These are phyloP conservation scores for Phialophora verrucosa DNA, from an alignment of 2,329 filamentous ascomycete genomes.

Conservation along the genomic window DNA sequence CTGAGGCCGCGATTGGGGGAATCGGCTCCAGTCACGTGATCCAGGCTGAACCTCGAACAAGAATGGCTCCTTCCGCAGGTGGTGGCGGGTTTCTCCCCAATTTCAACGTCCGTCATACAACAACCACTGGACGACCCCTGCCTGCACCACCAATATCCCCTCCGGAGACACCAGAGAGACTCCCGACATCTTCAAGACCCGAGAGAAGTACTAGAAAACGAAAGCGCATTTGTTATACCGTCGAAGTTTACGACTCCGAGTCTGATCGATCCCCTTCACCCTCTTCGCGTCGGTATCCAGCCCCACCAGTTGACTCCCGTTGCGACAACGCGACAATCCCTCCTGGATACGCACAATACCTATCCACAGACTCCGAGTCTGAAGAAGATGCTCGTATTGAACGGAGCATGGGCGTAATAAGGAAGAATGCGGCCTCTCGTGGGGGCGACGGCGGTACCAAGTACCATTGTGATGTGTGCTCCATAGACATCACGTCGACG, in stretches of 20 bases:
- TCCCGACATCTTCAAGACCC: slow-evolving; percentile 17
- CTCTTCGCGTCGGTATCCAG: slow-evolving; percentile 12
- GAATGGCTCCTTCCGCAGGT: slow-evolving; percentile 12
- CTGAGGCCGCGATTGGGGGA: neutral
- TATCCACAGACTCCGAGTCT: slow-evolving; percentile 44
- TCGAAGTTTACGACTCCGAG: slow-evolving; percentile 22
- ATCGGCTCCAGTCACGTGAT: neutral
- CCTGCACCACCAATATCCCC: slow-evolving; percentile 15
- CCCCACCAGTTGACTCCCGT: slow-evolving; percentile 25
- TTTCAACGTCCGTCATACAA: slow-evolving; percentile 25
- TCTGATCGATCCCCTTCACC: slow-evolving; percentile 15
- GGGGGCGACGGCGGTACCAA: slow-evolving; percentile 89
- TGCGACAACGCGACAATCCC: slow-evolving; percentile 32
- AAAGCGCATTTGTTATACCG: slow-evolving; percentile 28
- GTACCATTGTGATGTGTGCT: slow-evolving; percentile 97
- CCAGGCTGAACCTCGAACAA: neutral
- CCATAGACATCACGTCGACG: slow-evolving; percentile 94
- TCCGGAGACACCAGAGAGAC: slow-evolving; percentile 6
- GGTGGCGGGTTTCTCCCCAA: slow-evolving; percentile 20
- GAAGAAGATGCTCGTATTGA: slow-evolving; percentile 49
- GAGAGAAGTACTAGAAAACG: slow-evolving; percentile 27
- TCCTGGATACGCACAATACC: slow-evolving; percentile 32
- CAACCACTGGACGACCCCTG: slow-evolving; percentile 15
- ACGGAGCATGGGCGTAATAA: slow-evolving; percentile 82
- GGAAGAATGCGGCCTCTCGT: slow-evolving; percentile 88